These are phyloP conservation scores for Porcisia deanei DNA, from an alignment of 208 protist genomes.

Conservation along the genomic window DNA sequence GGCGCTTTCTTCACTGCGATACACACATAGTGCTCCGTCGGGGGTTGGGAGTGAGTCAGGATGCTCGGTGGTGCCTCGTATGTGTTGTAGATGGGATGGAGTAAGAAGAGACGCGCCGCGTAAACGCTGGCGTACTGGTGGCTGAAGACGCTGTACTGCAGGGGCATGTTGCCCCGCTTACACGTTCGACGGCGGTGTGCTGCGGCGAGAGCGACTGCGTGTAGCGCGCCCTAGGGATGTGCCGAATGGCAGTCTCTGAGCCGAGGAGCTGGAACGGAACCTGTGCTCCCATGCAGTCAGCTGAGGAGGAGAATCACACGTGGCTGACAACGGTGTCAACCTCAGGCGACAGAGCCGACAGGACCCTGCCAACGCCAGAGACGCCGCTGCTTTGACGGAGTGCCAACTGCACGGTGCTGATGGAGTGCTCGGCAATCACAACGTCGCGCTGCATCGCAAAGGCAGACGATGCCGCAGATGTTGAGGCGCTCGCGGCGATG, in stretches of 20 bases:
- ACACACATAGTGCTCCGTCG: constrained; percentile 64
- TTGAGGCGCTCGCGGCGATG: constrained; percentile 11
- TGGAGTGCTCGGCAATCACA: constrained; percentile 38
- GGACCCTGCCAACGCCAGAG: constrained; percentile 1
- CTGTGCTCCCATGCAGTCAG: constrained; percentile 46
- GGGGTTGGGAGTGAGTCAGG: constrained; percentile 24
- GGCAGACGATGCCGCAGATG: background rate
- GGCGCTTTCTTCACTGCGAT: constrained; percentile 44
- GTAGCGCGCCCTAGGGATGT: constrained; percentile 14
- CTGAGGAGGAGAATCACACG: constrained; percentile 50
- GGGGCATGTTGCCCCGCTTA: background rate
- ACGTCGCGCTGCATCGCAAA: constrained; percentile 30
- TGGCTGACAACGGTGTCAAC: constrained; percentile 30
- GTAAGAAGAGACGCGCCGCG: constrained; percentile 15
- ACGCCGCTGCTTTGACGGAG: constrained; percentile 18
- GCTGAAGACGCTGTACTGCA: constrained; percentile 34
- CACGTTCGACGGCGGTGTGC: background rate
- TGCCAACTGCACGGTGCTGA: constrained; percentile 49
- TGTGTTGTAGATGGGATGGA: constrained; percentile 40
- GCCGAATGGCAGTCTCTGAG: constrained; percentile 24
- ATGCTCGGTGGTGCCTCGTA: background rate
- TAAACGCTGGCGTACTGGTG: constrained; percentile 49
- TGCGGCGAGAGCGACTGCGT: constrained; percentile 10
- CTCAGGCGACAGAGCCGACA: constrained; percentile 20
- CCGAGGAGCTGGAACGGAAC: constrained; percentile 37